Evolutionary conservation across 2,329 filamentous ascomycete genomes (phyloP).

Genomic region (Biscogniauxia mediterranea): DNA sequence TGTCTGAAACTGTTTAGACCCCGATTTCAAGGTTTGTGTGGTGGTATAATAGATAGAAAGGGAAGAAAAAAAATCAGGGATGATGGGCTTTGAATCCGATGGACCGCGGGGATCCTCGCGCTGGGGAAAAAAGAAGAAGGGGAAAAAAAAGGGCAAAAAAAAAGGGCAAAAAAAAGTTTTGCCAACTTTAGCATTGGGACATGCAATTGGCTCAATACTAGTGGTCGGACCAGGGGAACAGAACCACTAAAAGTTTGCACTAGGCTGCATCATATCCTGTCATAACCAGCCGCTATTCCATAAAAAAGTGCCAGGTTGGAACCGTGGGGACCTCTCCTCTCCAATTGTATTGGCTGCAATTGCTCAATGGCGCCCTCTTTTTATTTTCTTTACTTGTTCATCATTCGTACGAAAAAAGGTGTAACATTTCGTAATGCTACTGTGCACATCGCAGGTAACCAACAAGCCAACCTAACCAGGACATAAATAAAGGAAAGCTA

Average conservation of each 20-base stretch:
- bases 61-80: conserved; percentile 14
- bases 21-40: conserved; percentile 14
- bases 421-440: no score
- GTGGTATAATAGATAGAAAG: conserved; percentile 1
- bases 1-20: background rate
- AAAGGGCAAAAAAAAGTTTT: conserved; percentile 19
- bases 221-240: background rate
- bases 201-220: conserved; percentile 7
- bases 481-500: no score
- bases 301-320: background rate
- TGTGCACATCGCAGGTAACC: no score
- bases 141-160: conserved; percentile 13
- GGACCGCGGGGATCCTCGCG: conserved; percentile 18
- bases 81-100: conserved; percentile 9
- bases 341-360: background rate
- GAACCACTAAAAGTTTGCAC: background rate
- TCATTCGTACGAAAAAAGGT: no score
- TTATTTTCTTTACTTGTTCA: background rate
- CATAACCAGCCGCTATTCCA: background rate
- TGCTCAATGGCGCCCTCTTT: background rate
- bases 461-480: no score
- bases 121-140: conserved; percentile 1
- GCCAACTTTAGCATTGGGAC: conserved; percentile 12
- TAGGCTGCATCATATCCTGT: background rate
- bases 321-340: background rate